Conservation (phyloP, 768 basidiomycete genomes). For the Hemileccinum impolitum region DNA sequence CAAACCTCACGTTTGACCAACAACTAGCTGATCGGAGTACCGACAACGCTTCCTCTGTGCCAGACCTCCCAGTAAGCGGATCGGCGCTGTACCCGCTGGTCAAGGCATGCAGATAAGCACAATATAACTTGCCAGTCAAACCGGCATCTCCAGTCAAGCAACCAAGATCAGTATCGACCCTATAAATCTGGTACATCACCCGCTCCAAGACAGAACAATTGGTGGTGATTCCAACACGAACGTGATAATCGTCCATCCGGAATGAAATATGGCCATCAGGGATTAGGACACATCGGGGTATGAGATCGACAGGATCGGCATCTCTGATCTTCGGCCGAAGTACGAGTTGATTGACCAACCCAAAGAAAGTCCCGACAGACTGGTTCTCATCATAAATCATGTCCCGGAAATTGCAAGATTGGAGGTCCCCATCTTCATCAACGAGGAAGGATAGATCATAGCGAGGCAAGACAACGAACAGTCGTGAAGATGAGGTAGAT, state of each 20-base stretch:
- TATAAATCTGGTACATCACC: constrained; percentile 23
- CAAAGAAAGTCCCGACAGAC: constrained; percentile 42
- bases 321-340: constrained; percentile 28
- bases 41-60: constrained; percentile 28
- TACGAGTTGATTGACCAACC: constrained; percentile 39
- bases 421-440: constrained; percentile 29
- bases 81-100: constrained; percentile 39
- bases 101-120: constrained; percentile 43
- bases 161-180: constrained; percentile 26
- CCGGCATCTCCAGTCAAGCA: constrained; percentile 12
- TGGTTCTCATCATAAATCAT: constrained; percentile 42
- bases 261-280: constrained; percentile 36
- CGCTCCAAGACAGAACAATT: not conserved
- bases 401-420: constrained; percentile 38
- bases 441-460: constrained; percentile 40
- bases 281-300: constrained; percentile 31
- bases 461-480: constrained; percentile 37
- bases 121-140: constrained; percentile 31
- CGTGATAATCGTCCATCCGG: constrained; percentile 18
- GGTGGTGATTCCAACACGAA: constrained; percentile 7
- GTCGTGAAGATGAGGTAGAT: not conserved
- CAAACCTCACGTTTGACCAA: constrained; percentile 37
- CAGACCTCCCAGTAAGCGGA: constrained; percentile 33
- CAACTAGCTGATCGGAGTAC: constrained; percentile 37
- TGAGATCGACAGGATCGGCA: not conserved